Conservation (phyloP, 75 land plant genomes). For the Cryptomeria japonica region DNA sequence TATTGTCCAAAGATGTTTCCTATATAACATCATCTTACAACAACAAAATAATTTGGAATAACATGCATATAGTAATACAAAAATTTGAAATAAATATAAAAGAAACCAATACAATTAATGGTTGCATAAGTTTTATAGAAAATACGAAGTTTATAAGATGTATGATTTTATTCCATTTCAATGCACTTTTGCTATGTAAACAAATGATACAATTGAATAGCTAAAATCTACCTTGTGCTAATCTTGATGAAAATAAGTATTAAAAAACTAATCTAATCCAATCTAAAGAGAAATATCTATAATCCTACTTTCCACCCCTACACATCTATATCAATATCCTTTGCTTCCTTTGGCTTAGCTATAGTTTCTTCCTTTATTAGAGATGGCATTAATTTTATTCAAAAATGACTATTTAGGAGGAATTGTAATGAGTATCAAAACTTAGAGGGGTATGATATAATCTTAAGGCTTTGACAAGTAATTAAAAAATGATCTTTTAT, state of each 20-base stretch:
- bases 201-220: not conserved
- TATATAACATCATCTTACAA: too few relatives aligned
- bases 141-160: not conserved
- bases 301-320: not conserved
- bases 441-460: too few relatives aligned
- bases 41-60: too few relatives aligned
- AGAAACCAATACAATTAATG: too few relatives aligned
- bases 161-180: not conserved
- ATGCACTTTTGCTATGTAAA: not conserved
- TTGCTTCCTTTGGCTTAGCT: slow-evolving; percentile 38
- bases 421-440: too few relatives aligned
- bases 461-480: too few relatives aligned
- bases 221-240: not conserved
- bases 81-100: too few relatives aligned
- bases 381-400: slow-evolving; percentile 71
- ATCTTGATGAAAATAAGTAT: not conserved
- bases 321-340: slow-evolving; percentile 24
- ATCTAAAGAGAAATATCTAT: not conserved
- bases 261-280: not conserved
- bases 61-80: too few relatives aligned
- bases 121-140: too few relatives aligned
- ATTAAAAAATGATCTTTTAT: too few relatives aligned
- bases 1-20: too few relatives aligned
- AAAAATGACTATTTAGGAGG: too few relatives aligned
- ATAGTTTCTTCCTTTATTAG: slow-evolving; percentile 34